Base-by-base conservation (phyloP, 768 basidiomycete genomes). In the Ephemerocybe angulata region DNA sequence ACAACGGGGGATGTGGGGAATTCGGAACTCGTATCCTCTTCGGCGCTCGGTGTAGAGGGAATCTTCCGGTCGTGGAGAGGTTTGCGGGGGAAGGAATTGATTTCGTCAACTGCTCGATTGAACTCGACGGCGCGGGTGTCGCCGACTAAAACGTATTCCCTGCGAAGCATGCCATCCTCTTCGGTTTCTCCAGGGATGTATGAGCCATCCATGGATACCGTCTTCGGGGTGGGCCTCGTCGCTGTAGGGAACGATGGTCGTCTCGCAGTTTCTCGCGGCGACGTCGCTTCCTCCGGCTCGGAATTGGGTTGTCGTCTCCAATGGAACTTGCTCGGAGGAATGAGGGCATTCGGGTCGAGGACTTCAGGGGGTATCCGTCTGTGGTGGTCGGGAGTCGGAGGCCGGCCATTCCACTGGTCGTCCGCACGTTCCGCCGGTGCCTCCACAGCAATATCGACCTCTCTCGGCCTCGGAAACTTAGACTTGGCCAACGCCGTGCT, bases 141-240 rank as follows among this genome's bases (percentile, higher is more conserved):
- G 40, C 88, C 94, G 1, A 98, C 90, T 1, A 99, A 81, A 0
- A 98, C 96, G 62, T 99, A 99, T 64, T 98, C 96, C 58, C 85
- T 80, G 50, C 87, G 79, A 47, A 92, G 76, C 48, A 86, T 74
- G 0, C 88, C 88, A 63, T 91, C 89, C 64, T 92, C 89, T 63
- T 91, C 90, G 0, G 86, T 88, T 67, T 92, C 89, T 3, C 90
- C 90, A 11, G 89, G 89, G 50, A 90, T 90, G 54, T 81, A 68
- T 0, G 88, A 90, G 1, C 79, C 83, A 37, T 84, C 82, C 0
- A 83, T 78, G 8, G 78, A 77, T 13, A 77, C 73, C 2, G 80
- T 67, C 41, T 68, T 71, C 13, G 58, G 38, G 22, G 49, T 31
- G 52, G 19, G 27, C 17, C 31, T 50, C 13, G 48, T 50, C 7